Percentiles rank a stretch among this genome's conserved stretches.
Evolutionary conservation across 2,329 filamentous ascomycete genomes (phyloP).

Genomic region (Massarina eburnea): DNA sequence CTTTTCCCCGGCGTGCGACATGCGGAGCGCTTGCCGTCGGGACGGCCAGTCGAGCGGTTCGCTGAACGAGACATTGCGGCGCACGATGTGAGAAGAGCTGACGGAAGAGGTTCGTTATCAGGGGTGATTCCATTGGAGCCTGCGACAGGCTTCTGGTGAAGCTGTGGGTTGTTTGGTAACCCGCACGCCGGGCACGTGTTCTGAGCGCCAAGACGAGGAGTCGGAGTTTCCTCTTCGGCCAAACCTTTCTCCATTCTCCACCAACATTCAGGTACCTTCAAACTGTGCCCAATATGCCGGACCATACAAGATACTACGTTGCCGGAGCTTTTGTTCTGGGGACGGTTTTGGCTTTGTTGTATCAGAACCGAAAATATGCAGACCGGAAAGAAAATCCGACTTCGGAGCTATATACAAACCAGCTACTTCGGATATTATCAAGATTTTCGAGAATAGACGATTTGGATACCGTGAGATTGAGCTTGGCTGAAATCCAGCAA

Average conservation of each 20-base stretch:
- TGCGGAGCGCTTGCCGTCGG: conserved; percentile 42
- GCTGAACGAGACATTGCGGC: conserved; percentile 55
- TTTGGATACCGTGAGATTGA: conserved; percentile 27
- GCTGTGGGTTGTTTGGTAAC: conserved; percentile 10
- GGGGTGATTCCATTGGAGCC: conserved; percentile 74
- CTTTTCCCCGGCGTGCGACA: conserved; percentile 33
- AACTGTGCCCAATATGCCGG: conserved; percentile 29
- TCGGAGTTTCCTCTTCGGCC: conserved; percentile 22
- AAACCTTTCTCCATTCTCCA: conserved; percentile 15
- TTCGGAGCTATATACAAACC: conserved; percentile 18
- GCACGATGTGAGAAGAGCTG: conserved; percentile 79
- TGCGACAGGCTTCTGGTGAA: conserved; percentile 6
- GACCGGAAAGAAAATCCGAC: conserved; percentile 25
- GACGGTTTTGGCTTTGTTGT: conserved; percentile 62
- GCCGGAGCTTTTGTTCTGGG: conserved; percentile 76
- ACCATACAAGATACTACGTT: conserved; percentile 58
- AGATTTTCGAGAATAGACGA: conserved; percentile 27
- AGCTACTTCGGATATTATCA: conserved; percentile 22
- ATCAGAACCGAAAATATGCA: conserved; percentile 12
- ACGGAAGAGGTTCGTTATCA: conserved; percentile 76
- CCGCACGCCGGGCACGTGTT: conserved; percentile 20
- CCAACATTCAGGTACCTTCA: conserved; percentile 3
- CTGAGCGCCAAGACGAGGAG: conserved; percentile 31
- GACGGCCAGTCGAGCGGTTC: conserved; percentile 28
- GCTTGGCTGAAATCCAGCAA: conserved; percentile 19